phyloP scores from a whole-genome alignment of 148 eudicot genomes.

The Dysphania ambrosioides region DNA sequence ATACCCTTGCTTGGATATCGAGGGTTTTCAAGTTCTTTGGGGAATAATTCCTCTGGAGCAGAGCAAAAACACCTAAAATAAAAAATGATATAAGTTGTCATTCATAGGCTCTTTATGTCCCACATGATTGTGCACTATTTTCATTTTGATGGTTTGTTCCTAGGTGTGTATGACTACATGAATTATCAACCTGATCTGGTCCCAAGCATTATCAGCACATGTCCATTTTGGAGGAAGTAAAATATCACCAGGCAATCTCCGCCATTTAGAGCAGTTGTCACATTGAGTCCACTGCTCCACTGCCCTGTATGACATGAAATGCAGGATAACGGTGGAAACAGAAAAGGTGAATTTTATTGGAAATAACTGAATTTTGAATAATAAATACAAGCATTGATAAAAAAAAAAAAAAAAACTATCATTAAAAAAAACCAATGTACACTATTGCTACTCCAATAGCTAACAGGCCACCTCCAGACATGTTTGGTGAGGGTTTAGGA shows the following conservation, averaged over 20 bases:
- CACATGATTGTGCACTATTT: background rate
- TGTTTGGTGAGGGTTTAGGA: background rate
- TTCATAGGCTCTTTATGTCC: background rate
- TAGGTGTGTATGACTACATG: background rate
- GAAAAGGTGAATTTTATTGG: background rate
- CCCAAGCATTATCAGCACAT: constrained; percentile 64
- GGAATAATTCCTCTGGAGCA: constrained; percentile 56
- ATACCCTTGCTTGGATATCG: constrained; percentile 51
- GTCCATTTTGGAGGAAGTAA: constrained; percentile 75
- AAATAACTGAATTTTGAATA: background rate
- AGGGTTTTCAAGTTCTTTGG: constrained; percentile 47
- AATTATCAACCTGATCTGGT: constrained; percentile 47
- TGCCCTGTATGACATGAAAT: constrained; percentile 36
- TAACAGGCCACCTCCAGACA: background rate
- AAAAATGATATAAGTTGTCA: constrained; percentile 14
- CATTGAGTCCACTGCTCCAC: constrained; percentile 80
- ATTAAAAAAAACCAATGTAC: background rate
- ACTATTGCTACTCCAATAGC: too few relatives aligned
- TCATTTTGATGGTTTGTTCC: background rate
- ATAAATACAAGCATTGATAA: background rate
- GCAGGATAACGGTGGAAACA: background rate
- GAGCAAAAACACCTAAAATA: constrained; percentile 57
- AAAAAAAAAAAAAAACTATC: background rate
- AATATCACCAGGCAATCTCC: constrained; percentile 62
- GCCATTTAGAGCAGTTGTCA: constrained; percentile 70